These are phyloP conservation scores for Lepidopterella palustris DNA, from an alignment of 495 filamentous ascomycete species.

Conservation along the genomic window DNA sequence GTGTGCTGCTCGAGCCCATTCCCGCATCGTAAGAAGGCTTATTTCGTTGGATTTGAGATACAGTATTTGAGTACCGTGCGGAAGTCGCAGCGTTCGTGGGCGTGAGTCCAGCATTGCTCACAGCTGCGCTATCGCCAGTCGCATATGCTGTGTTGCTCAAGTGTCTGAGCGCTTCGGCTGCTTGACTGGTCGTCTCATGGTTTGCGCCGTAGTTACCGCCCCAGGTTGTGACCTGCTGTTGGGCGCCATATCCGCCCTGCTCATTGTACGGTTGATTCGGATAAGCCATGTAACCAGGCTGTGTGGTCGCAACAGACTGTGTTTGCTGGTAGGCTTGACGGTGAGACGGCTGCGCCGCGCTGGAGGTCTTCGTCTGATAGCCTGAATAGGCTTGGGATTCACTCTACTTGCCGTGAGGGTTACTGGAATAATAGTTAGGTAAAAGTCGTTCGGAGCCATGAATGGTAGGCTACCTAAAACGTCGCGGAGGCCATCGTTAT, in stretches of 20 bases:
- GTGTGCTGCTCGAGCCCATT: not conserved
- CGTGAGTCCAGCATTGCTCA: slow-evolving; percentile 9
- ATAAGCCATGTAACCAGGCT: slow-evolving; percentile 17
- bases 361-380: not conserved
- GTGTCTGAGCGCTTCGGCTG: slow-evolving; percentile 22
- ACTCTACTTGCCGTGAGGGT: not conserved
- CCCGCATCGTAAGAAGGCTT: slow-evolving; percentile 7
- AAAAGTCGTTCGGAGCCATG: not conserved
- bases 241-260: slow-evolving; percentile 3
- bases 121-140: not conserved
- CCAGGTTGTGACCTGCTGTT: slow-evolving; percentile 13
- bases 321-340: slow-evolving; percentile 19
- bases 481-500: not conserved
- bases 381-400: not conserved
- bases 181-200: slow-evolving; percentile 6
- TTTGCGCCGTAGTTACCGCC: slow-evolving; percentile 11
- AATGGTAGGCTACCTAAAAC: not conserved
- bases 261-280: slow-evolving; percentile 11
- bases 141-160: slow-evolving; percentile 25
- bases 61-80: slow-evolving; percentile 10
- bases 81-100: slow-evolving; percentile 10
- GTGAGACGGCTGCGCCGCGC: not conserved
- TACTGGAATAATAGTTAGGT: not conserved
- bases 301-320: slow-evolving; percentile 8
- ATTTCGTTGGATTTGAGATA: slow-evolving; percentile 3